These are phyloP conservation scores for Mycena sanguinolenta DNA, from an alignment of 768 basidiomycete genomes.

Conservation along the genomic window DNA sequence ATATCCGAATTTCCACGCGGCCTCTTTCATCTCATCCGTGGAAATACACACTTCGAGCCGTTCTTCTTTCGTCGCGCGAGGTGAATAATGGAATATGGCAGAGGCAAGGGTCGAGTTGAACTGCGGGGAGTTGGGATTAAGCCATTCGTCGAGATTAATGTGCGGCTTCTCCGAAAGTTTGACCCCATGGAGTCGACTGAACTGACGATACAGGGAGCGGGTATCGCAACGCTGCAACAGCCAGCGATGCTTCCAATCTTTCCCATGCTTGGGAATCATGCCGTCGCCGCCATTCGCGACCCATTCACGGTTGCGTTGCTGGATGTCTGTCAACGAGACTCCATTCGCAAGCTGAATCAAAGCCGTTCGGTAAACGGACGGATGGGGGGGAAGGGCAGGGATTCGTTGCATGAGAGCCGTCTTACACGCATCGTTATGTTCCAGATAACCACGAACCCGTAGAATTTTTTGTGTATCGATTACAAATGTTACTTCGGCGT, in stretches of 20 bases:
- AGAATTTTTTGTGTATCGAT: background rate
- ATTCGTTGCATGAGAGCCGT: background rate
- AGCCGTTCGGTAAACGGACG: background rate
- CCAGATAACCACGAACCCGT: background rate
- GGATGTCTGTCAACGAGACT: too few relatives aligned
- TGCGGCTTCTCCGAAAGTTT: too few relatives aligned
- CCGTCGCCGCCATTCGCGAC: too few relatives aligned
- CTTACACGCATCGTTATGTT: background rate
- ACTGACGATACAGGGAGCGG: conserved; percentile 40
- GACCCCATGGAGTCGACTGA: conserved; percentile 14
- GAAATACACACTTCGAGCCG: conserved; percentile 44
- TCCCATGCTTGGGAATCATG: too few relatives aligned
- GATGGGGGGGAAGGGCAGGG: background rate
- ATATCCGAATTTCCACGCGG: conserved; percentile 41
- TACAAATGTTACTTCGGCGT: background rate
- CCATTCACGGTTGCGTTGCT: too few relatives aligned
- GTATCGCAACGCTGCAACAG: conserved; percentile 26
- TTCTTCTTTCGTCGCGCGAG: conserved; percentile 32
- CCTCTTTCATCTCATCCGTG: conserved; percentile 41
- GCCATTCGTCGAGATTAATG: too few relatives aligned
- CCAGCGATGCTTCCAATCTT: too few relatives aligned
- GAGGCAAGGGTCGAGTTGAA: conserved; percentile 40
- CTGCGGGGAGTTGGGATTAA: background rate
- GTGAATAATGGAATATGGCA: too few relatives aligned
- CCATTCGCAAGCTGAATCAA: background rate